These are phyloP conservation scores for Eleusine indica DNA, from an alignment of 176 grass and related monocot genomes.

Conservation along the genomic window DNA sequence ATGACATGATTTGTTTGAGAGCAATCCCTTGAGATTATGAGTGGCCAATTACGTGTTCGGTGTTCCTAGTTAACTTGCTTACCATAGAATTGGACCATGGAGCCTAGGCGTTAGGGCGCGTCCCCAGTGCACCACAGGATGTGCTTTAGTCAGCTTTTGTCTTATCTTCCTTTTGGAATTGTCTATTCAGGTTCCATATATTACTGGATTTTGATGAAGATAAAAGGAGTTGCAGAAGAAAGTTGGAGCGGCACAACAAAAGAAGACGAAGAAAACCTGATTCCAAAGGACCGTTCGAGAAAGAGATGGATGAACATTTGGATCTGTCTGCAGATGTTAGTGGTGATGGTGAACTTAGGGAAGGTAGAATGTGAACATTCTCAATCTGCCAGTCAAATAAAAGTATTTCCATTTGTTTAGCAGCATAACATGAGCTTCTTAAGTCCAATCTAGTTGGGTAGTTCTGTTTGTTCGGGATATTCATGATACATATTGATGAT, in stretches of 20 bases:
- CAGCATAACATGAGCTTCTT: background rate
- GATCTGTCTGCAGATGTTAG: constrained; percentile 59
- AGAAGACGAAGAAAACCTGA: constrained; percentile 81
- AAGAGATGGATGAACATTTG: constrained; percentile 64
- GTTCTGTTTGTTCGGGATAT: background rate
- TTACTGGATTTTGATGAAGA: constrained; percentile 96
- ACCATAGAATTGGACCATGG: background rate
- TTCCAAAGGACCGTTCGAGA: constrained; percentile 64
- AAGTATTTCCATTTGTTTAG: constrained; percentile 1
- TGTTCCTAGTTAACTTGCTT: background rate
- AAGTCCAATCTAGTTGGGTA: too few relatives aligned
- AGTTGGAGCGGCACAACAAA: constrained; percentile 93
- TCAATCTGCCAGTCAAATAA: background rate
- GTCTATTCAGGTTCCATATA: constrained; percentile 83
- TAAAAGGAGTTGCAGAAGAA: constrained; percentile 98
- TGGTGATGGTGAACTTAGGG: constrained; percentile 50
- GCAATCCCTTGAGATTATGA: background rate
- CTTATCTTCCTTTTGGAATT: background rate
- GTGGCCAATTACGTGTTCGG: background rate
- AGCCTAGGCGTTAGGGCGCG: background rate
- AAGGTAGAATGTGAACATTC: constrained; percentile 52
- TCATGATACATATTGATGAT: constrained; percentile 18
- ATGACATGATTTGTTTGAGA: constrained; percentile 8
- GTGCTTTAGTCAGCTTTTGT: constrained; percentile 5
- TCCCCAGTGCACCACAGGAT: background rate